These are phyloP conservation scores for Loxodes magnus DNA, from an alignment of 73 alveolate genomes.

Conservation along the genomic window DNA sequence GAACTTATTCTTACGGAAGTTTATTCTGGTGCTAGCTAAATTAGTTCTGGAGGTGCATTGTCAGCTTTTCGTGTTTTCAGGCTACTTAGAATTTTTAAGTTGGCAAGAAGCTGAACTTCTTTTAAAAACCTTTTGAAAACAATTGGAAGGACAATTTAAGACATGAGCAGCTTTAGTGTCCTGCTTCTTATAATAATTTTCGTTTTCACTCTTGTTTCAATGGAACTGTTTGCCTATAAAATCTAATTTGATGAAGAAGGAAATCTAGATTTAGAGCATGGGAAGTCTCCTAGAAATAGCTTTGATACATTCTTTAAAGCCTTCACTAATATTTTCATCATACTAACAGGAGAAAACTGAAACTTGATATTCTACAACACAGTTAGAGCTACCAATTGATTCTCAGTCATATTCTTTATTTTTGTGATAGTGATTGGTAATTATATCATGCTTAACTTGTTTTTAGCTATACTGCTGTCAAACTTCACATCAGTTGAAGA, in stretches of 20 bases:
- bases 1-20: constrained; percentile 24
- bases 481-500: constrained; percentile 33
- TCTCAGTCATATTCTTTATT: constrained; percentile 60
- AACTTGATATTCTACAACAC: constrained; percentile 13
- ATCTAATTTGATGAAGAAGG: constrained; percentile 25
- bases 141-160: constrained; percentile 10
- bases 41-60: constrained; percentile 17
- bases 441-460: constrained; percentile 81
- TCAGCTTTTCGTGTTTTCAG: constrained; percentile 52
- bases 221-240: constrained; percentile 84
- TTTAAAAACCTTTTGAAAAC: constrained; percentile 19
- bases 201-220: constrained; percentile 82
- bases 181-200: constrained; percentile 76
- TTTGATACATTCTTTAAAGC: constrained; percentile 13
- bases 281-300: background rate
- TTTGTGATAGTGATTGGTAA: constrained; percentile 92
- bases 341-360: constrained; percentile 57
- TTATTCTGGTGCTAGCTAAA: constrained; percentile 5
- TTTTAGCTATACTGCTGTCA: constrained; percentile 83
- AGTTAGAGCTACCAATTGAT: constrained; percentile 23
- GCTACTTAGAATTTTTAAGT: constrained; percentile 30
- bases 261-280: constrained; percentile 16
- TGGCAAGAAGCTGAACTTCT: constrained; percentile 33
- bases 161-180: constrained; percentile 50
- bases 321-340: constrained; percentile 20